These are phyloP conservation scores for Kandelia obovata DNA, from an alignment of 345 rosid genomes.

Conservation along the genomic window DNA sequence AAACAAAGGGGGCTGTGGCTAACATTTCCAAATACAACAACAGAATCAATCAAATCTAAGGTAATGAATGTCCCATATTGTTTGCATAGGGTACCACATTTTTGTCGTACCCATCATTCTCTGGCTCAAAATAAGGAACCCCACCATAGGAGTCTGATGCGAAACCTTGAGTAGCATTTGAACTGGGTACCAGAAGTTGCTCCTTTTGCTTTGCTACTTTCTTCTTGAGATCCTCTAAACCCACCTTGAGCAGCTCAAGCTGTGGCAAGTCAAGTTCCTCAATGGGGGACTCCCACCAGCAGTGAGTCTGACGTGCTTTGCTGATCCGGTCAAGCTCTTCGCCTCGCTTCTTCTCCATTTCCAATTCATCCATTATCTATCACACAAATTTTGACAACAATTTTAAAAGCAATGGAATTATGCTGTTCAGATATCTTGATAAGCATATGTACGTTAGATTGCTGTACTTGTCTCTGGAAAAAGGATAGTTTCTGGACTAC, in stretches of 20 bases:
- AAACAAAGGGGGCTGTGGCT: background rate
- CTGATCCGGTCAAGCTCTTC: conserved; percentile 34
- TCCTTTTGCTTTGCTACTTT: conserved; percentile 32
- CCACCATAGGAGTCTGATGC: background rate
- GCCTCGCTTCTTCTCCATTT: conserved; percentile 39
- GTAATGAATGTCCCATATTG: background rate
- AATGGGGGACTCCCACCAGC: conserved; percentile 54
- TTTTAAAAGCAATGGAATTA: background rate
- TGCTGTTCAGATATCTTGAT: background rate
- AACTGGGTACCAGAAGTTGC: conserved; percentile 18
- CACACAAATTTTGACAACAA: background rate
- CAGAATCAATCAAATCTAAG: background rate
- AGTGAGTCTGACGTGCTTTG: conserved; percentile 18
- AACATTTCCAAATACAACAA: background rate
- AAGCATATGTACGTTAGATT: too few species aligned
- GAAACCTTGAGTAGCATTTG: conserved; percentile 11
- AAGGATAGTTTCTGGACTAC: background rate
- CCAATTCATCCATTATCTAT: conserved; percentile 33
- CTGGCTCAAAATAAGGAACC: conserved; percentile 6
- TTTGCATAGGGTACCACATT: background rate
- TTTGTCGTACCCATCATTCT: conserved; percentile 3
- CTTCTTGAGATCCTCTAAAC: conserved; percentile 38
- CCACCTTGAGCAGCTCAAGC: conserved; percentile 34
- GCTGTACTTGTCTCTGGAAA: too few species aligned
- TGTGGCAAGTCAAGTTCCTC: conserved; percentile 26